Conservation (phyloP, 2,329 filamentous ascomycete species). For the Alternaria brassicicola region DNA sequence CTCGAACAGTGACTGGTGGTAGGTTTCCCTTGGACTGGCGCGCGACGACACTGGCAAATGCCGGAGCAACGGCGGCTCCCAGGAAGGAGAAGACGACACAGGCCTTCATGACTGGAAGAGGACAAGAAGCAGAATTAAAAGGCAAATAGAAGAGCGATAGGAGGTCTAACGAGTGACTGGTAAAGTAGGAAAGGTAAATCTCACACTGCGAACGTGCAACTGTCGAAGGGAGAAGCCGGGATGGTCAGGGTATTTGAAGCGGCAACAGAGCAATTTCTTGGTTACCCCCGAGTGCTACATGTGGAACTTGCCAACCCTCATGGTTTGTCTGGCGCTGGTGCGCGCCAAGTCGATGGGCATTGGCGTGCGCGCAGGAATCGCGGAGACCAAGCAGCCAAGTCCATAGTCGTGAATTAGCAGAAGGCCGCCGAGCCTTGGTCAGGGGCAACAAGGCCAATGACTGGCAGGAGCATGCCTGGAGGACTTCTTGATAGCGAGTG, state of each 20-base stretch:
- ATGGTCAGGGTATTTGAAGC: constrained; percentile 40
- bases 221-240: constrained; percentile 24
- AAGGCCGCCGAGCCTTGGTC: constrained; percentile 45
- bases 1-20: constrained; percentile 63
- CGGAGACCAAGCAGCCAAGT: constrained; percentile 44
- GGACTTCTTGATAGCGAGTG: constrained; percentile 9
- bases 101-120: constrained; percentile 38
- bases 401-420: constrained; percentile 31
- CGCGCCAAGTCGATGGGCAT: constrained; percentile 40
- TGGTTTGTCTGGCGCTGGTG: constrained; percentile 37
- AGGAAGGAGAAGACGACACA: constrained; percentile 35
- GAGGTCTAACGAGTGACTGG: constrained; percentile 47
- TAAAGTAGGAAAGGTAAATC: constrained; percentile 34
- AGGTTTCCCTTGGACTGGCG: constrained; percentile 50
- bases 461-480: constrained; percentile 16
- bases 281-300: constrained; percentile 31
- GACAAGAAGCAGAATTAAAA: constrained; percentile 37
- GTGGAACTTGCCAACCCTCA: constrained; percentile 48
- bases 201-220: constrained; percentile 38
- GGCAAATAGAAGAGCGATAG: constrained; percentile 27
- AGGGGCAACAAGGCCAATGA: constrained; percentile 33
- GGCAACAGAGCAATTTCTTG: constrained; percentile 35
- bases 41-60: constrained; percentile 30
- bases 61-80: constrained; percentile 35
- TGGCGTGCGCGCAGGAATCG: constrained; percentile 34